phyloP scores from a whole-genome alignment of 805 yeast genomes.

The Starmerella apicola region DNA sequence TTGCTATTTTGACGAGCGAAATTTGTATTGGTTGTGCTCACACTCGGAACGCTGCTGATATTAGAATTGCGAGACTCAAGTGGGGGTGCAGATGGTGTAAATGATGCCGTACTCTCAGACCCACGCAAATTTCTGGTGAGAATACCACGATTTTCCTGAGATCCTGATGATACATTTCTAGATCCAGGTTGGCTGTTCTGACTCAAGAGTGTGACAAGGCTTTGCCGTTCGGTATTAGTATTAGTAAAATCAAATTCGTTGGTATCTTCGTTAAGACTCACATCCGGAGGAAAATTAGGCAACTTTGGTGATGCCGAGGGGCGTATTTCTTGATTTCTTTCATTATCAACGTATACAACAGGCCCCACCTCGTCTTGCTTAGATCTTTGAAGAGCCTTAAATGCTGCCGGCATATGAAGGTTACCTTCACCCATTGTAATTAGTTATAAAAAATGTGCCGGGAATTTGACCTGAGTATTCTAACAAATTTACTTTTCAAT shows the following conservation, averaged over 20 bases:
- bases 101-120: too few relatives aligned
- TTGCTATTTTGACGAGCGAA: background rate
- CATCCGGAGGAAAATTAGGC: too few relatives aligned
- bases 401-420: constrained; percentile 24
- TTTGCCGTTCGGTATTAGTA: background rate
- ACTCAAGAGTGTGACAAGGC: background rate
- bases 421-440: constrained; percentile 15
- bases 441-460: too few relatives aligned
- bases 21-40: too few relatives aligned
- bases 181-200: background rate
- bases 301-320: background rate
- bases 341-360: background rate
- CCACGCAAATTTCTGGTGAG: too few relatives aligned
- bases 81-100: too few relatives aligned
- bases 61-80: too few relatives aligned
- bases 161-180: background rate
- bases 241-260: background rate
- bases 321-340: background rate
- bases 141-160: background rate
- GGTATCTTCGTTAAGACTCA: background rate
- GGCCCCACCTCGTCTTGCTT: background rate
- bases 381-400: constrained; percentile 19
- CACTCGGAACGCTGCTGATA: background rate
- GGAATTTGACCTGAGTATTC: too few relatives aligned
- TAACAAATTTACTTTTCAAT: too few relatives aligned